Conservation (phyloP, 176 grass and related monocot species). For the Hsuehochloa calcarea region DNA sequence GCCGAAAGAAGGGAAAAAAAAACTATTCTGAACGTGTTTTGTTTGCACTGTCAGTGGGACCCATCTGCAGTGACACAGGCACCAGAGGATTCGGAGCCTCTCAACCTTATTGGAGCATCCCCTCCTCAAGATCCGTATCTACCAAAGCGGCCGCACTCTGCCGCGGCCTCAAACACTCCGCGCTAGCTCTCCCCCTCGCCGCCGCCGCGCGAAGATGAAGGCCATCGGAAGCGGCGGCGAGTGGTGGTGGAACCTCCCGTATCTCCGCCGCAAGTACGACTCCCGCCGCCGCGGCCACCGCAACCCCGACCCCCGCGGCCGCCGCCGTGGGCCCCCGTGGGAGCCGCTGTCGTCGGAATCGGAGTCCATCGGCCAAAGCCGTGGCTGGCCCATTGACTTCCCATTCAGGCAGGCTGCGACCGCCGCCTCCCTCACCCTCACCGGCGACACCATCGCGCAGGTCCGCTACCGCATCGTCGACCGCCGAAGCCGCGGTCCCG, state of each 20-base stretch:
- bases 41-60: neutral
- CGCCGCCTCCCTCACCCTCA: slow-evolving; percentile 78
- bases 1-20: neutral
- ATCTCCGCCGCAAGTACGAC: slow-evolving; percentile 41
- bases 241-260: slow-evolving; percentile 60
- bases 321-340: slow-evolving; percentile 33
- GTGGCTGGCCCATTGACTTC: slow-evolving; percentile 58
- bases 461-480: slow-evolving; percentile 52
- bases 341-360: slow-evolving; percentile 66
- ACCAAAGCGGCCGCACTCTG: neutral
- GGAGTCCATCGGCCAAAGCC: slow-evolving; percentile 45
- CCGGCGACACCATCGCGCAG: slow-evolving; percentile 91
- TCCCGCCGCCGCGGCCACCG: slow-evolving; percentile 47
- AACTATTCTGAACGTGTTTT: neutral
- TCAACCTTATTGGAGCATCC: slow-evolving; percentile 1
- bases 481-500: slow-evolving; percentile 13
- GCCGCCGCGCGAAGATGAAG: slow-evolving; percentile 32
- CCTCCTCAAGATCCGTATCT: neutral
- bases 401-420: slow-evolving; percentile 76
- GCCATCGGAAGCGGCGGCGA: slow-evolving; percentile 48
- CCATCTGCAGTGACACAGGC: slow-evolving; percentile 13
- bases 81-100: slow-evolving; percentile 21
- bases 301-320: slow-evolving; percentile 41
- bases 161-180: neutral
- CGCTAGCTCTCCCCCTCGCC: neutral